Percentiles rank a stretch among this genome's conserved stretches.
Conservation (phyloP, 2,329 filamentous ascomycete species). For the Grosmannia huntii region DNA sequence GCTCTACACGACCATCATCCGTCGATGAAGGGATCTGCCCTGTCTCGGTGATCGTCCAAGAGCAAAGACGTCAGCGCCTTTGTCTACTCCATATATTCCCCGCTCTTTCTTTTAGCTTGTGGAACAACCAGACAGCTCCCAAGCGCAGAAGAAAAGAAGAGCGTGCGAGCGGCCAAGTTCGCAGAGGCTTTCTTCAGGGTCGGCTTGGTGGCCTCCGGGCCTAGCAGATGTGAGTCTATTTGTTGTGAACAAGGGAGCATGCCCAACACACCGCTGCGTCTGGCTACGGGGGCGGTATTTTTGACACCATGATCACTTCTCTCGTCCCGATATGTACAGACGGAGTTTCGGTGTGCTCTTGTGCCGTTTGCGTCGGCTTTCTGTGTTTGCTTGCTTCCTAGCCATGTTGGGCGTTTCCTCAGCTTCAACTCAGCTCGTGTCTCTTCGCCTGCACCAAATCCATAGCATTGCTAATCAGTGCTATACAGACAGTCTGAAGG, state of each 20-base stretch:
- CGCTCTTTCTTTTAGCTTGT: neutral
- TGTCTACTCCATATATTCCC: neutral
- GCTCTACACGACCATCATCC: neutral
- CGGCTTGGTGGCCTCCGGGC: slow-evolving; percentile 12
- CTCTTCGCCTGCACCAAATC: neutral
- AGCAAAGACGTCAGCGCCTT: neutral
- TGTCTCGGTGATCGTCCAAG: neutral
- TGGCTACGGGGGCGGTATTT: neutral
- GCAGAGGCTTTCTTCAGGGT: neutral
- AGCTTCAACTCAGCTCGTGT: neutral
- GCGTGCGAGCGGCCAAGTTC: neutral
- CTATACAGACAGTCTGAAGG: slow-evolving; percentile 15
- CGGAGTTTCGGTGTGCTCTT: neutral
- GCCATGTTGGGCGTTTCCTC: neutral
- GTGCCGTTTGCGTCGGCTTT: neutral
- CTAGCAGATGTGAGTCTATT: slow-evolving; percentile 7
- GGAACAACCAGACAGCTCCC: neutral
- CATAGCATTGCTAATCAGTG: slow-evolving; percentile 15
- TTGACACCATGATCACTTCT: neutral
- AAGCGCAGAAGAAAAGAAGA: neutral
- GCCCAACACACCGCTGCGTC: neutral
- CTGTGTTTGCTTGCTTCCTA: neutral
- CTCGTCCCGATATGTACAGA: neutral
- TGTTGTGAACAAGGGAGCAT: neutral
- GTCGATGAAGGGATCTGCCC: neutral